These are phyloP conservation scores for Dryas integrifolia DNA, from an alignment of 331 rosid genomes.

Conservation along the genomic window DNA sequence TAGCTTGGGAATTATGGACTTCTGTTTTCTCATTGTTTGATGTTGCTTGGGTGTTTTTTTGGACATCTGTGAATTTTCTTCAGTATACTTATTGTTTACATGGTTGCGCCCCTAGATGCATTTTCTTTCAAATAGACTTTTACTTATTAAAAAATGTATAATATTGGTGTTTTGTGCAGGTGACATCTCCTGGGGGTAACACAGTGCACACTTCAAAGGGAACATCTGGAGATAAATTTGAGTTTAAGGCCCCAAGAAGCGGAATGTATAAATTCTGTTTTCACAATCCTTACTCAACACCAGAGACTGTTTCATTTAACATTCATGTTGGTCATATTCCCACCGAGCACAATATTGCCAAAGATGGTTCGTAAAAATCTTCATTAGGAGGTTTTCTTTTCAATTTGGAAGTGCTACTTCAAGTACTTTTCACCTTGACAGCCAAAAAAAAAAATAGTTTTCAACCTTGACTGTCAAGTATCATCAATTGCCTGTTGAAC, in stretches of 20 bases:
- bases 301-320: constrained; percentile 97
- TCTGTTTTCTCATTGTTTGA: neutral
- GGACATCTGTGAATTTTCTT: neutral
- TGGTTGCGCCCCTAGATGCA: neutral
- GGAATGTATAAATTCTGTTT: constrained; percentile 98
- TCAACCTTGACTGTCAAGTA: neutral
- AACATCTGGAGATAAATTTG: constrained; percentile 88
- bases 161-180: constrained; percentile 45
- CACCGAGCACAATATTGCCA: constrained; percentile 83
- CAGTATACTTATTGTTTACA: too few relatives aligned
- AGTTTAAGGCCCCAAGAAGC: constrained; percentile 73
- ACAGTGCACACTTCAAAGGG: constrained; percentile 71
- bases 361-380: constrained; percentile 65
- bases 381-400: constrained; percentile 6
- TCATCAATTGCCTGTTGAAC: neutral
- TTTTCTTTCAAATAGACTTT: neutral
- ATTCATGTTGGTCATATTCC: constrained; percentile 98
- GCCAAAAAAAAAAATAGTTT: neutral
- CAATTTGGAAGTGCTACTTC: neutral
- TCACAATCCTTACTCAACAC: constrained; percentile 89
- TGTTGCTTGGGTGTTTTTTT: neutral
- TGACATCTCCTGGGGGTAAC: constrained; percentile 76
- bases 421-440: neutral
- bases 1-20: neutral
- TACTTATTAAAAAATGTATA: neutral